Evolutionary conservation across 331 rosid genomes (phyloP).

Genomic region (Quercus tomentella): DNA sequence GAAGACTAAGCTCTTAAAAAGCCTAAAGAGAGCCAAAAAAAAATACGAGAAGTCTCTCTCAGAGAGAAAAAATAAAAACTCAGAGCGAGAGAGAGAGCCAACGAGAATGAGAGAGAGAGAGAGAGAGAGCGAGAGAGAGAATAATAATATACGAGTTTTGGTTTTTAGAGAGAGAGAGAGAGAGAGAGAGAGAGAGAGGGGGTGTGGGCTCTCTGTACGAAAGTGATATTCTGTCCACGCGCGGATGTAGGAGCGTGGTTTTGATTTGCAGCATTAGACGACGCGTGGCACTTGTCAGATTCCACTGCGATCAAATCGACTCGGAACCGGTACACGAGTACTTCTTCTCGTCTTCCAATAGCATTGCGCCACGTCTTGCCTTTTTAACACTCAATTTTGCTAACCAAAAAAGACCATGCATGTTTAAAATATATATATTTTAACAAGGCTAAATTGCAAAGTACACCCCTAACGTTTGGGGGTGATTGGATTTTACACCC

Average conservation of each 20-base stretch:
- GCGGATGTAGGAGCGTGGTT: slow-evolving; percentile 14
- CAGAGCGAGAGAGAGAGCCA: slow-evolving; percentile 22
- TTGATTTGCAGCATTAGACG: background rate
- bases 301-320: slow-evolving; percentile 12
- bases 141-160: background rate
- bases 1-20: slow-evolving; percentile 15
- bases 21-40: slow-evolving; percentile 5
- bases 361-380: background rate
- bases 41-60: background rate
- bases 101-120: background rate
- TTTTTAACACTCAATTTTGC: too few species aligned
- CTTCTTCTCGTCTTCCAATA: background rate
- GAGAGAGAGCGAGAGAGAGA: background rate
- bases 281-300: slow-evolving; percentile 49
- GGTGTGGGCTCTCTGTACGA: slow-evolving; percentile 11
- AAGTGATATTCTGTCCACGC: slow-evolving; percentile 20
- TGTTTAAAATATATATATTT: too few species aligned
- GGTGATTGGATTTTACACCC: too few species aligned
- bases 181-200: slow-evolving; percentile 10
- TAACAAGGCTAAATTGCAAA: too few species aligned
- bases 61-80: slow-evolving; percentile 17
- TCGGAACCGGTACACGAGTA: background rate
- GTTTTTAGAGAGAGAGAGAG: too few species aligned
- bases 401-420: too few species aligned
- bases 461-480: too few species aligned